A percentile compares a stretch with the other conserved stretches of the same genome.
Conservation (phyloP, 2,329 filamentous ascomycete species). For the Microcyclosporella mali region DNA sequence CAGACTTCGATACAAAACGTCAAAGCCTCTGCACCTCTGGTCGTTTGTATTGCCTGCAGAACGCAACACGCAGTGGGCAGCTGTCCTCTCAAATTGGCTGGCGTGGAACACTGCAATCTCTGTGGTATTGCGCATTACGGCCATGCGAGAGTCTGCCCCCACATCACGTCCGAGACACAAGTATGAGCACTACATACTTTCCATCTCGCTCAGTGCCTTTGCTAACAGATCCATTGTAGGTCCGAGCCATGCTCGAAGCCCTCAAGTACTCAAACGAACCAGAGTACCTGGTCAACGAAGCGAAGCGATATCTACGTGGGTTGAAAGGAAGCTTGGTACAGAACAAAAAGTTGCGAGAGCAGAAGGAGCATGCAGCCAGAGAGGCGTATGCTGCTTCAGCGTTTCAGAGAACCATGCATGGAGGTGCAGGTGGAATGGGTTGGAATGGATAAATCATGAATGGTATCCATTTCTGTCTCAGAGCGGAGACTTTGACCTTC, state of each 20-base stretch:
- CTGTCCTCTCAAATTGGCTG: conserved; percentile 55
- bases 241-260: conserved; percentile 58
- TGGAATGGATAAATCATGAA: background rate
- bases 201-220: background rate
- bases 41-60: conserved; percentile 50
- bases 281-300: conserved; percentile 47
- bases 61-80: conserved; percentile 50
- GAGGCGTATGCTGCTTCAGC: conserved; percentile 13
- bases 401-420: conserved; percentile 2
- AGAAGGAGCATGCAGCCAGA: conserved; percentile 18
- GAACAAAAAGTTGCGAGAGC: conserved; percentile 42
- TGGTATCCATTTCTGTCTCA: too few species aligned
- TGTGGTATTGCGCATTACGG: conserved; percentile 60
- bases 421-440: background rate
- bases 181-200: conserved; percentile 13
- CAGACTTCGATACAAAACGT: background rate
- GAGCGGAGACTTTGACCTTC: too few species aligned
- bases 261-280: conserved; percentile 55
- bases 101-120: conserved; percentile 56
- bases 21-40: conserved; percentile 7
- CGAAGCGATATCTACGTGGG: conserved; percentile 52
- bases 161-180: conserved; percentile 54
- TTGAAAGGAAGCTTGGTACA: conserved; percentile 52
- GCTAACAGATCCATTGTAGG: conserved; percentile 35
- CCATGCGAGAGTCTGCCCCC: conserved; percentile 51